These are phyloP conservation scores for Trichosporon ovoides DNA, from an alignment of 1,284 basidiomycete species.

Conservation along the genomic window DNA sequence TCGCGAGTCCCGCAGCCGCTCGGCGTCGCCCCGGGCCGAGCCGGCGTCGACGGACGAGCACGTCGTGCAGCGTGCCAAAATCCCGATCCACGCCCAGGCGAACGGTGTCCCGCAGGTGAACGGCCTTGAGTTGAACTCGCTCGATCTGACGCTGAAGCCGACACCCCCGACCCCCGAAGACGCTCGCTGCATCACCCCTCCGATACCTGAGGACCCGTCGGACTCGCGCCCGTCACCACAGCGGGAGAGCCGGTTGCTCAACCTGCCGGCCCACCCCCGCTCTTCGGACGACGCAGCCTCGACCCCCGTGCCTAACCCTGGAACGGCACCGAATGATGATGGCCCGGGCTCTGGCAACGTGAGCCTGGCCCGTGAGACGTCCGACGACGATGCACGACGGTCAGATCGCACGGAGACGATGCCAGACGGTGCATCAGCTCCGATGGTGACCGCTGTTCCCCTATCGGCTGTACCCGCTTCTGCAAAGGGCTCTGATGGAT, in stretches of 20 bases:
- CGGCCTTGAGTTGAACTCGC: neutral
- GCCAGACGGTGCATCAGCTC: no score
- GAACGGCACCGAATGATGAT: no score
- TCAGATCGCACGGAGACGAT: no score
- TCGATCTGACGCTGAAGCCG: conserved; percentile 2
- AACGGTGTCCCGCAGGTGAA: neutral
- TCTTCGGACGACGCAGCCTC: no score
- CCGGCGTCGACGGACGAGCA: neutral
- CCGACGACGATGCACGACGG: no score
- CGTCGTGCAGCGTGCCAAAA: neutral
- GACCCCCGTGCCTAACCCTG: no score
- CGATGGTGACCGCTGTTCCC: no score
- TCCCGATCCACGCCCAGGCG: neutral
- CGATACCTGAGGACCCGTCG: neutral
- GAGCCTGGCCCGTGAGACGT: no score
- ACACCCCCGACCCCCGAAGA: neutral
- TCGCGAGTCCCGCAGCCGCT: neutral
- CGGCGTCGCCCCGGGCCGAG: neutral
- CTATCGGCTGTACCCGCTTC: neutral
- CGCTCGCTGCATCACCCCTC: neutral
- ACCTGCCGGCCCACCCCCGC: no score
- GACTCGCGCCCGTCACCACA: no score
- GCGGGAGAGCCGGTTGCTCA: no score
- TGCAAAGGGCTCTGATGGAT: neutral
- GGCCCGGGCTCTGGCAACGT: no score